A percentile compares a stretch with the other conserved stretches of the same genome.
phyloP scores from a whole-genome alignment of 176 grass and related monocot species.

The Pontederia crassipes region DNA sequence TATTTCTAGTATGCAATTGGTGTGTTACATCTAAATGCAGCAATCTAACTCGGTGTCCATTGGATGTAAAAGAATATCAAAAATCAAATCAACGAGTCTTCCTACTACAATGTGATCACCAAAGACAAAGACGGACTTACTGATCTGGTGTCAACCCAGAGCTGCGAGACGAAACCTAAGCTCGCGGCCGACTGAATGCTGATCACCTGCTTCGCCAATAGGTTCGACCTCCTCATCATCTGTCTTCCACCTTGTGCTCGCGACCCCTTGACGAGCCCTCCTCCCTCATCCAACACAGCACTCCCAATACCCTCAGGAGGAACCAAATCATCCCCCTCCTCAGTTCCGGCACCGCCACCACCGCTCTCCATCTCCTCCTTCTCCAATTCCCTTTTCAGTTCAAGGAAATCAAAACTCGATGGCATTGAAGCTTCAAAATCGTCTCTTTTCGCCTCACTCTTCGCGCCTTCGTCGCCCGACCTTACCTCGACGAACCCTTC shows the following conservation, averaged over 20 bases:
- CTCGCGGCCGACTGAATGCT: slow-evolving; percentile 67
- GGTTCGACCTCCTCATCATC: slow-evolving; percentile 56
- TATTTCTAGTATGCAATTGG: no score
- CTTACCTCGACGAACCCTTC: slow-evolving; percentile 13
- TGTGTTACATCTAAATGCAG: no score
- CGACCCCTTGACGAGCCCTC: slow-evolving; percentile 9
- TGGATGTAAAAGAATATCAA: no score
- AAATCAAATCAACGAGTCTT: no score
- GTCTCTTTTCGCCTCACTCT: slow-evolving; percentile 2
- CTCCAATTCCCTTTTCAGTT: slow-evolving; percentile 49
- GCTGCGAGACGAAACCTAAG: slow-evolving; percentile 89
- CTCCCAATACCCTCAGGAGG: not conserved
- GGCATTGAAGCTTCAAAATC: slow-evolving; percentile 21
- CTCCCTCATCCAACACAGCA: slow-evolving; percentile 16
- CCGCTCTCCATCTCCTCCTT: slow-evolving; percentile 11
- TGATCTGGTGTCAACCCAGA: slow-evolving; percentile 64
- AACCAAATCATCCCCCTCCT: slow-evolving; percentile 13
- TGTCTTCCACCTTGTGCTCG: slow-evolving; percentile 24
- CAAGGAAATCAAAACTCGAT: slow-evolving; percentile 76
- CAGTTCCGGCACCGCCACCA: not conserved
- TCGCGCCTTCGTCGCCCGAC: not conserved
- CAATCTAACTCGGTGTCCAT: no score
- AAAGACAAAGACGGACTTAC: slow-evolving; percentile 16
- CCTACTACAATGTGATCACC: no score
- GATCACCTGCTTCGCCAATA: slow-evolving; percentile 90